Evolutionary conservation across 1,284 basidiomycete species (phyloP), one percentile per base, ranked within the genome.

Genomic region (Cutaneotrichosporon cyanovorans): DNA sequence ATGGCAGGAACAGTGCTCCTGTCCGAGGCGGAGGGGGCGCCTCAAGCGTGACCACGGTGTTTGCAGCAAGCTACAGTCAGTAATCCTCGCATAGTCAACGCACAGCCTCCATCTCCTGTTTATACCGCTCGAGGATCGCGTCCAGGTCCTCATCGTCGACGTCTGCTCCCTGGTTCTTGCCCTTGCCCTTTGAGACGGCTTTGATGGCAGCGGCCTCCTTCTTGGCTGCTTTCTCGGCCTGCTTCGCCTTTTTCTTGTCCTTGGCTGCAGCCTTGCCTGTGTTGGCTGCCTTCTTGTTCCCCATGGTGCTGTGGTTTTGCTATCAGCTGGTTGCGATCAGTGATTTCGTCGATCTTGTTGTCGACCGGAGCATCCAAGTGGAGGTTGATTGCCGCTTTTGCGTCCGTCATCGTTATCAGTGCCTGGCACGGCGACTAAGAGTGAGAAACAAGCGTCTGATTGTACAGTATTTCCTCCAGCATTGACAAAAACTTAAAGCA

Each of bases 111-210:
- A 56, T 51, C 46, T 57, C 55, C n/a, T 37, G 43, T 21, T 48
- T 43, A 50, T 54, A 56, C 18, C 48, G 78, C 62, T 85, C 84
- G 21, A 90, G 77, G 52, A 89, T 87, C 5, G 76, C 78, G 59
- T 90, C 85, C 8, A 90, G 75, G 71, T 90, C 84, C 53, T 85
- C 77, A 51, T 85, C 77, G 52, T 86, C 83, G 50, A 84, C 80
- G 25, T 78, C 79, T 23, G 68, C 72, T 21, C 77, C 77, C 9
- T 62, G 57, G 22, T 74, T 72, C 46, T 74, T 75, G 15, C 73
- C 55, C 36, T 56, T 61, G 25, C 51, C 51, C 40, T 61, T 61
- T 10, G 46, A 28, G 30, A 59, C 61, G 16, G 57, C 68, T 52
- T 81, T 84, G 46, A 60, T 43, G 12, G 55, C 56, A 61, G 83